These are phyloP conservation scores for Amylostereum areolatum DNA, from an alignment of 1,284 basidiomycete genomes.

Conservation along the genomic window DNA sequence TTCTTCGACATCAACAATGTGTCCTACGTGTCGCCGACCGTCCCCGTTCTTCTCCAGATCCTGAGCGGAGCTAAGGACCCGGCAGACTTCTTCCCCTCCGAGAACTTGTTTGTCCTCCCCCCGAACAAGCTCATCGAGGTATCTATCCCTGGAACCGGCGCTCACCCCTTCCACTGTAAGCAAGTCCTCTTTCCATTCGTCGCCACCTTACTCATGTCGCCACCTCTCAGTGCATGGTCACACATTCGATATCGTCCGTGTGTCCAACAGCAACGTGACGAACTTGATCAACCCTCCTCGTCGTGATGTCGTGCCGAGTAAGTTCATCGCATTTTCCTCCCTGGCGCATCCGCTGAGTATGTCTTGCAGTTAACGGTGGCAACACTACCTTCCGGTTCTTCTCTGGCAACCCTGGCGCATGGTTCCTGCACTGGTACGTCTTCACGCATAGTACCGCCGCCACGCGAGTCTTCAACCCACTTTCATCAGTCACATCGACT, in stretches of 20 bases:
- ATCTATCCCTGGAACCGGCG: slow-evolving; percentile 28
- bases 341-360: no score
- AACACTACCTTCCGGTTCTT: no score
- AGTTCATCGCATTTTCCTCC: neutral
- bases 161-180: slow-evolving; percentile 31
- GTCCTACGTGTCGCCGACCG: slow-evolving; percentile 3
- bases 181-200: neutral
- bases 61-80: neutral
- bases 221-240: neutral
- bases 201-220: no score
- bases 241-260: neutral
- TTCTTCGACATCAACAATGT: slow-evolving; percentile 30
- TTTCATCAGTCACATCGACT: neutral
- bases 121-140: slow-evolving; percentile 9
- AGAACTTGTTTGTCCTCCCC: neutral
- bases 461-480: no score
- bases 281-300: neutral
- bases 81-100: neutral
- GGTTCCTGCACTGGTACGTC: no score
- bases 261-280: neutral
- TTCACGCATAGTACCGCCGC: no score
- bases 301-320: neutral
- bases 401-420: no score
- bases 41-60: slow-evolving; percentile 1
- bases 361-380: no score